Conservation (phyloP, 1,139 yeast species). For the Insectozyma bohioensis region DNA sequence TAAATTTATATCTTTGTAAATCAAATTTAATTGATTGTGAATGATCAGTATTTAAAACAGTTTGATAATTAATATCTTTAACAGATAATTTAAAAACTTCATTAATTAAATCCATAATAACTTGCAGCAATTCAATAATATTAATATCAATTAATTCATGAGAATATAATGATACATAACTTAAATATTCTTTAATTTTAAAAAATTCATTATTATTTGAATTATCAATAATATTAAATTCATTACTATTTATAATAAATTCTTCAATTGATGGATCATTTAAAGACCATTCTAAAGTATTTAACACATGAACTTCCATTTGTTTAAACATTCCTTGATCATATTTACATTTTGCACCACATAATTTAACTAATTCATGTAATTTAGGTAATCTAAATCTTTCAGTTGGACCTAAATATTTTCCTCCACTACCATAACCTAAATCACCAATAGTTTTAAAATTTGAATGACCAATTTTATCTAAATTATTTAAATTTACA, state of each 20-base stretch:
- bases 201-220: constrained; percentile 27
- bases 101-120: constrained; percentile 38
- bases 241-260: constrained; percentile 35
- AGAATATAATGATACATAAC: constrained; percentile 37
- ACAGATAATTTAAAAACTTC: constrained; percentile 18
- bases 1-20: constrained; percentile 23
- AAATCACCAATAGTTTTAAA: constrained; percentile 41
- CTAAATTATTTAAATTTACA: constrained; percentile 44
- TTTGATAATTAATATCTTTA: constrained; percentile 9
- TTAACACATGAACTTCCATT: constrained; percentile 53
- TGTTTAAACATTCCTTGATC: constrained; percentile 63
- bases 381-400: constrained; percentile 65
- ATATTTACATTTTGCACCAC: constrained; percentile 57
- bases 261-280: constrained; percentile 60
- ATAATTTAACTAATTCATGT: constrained; percentile 58
- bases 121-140: constrained; percentile 34
- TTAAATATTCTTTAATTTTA: constrained; percentile 37
- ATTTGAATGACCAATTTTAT: constrained; percentile 16
- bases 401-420: constrained; percentile 64
- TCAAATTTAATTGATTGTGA: constrained; percentile 18
- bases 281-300: constrained; percentile 62
- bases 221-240: constrained; percentile 26
- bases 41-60: constrained; percentile 7
- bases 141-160: constrained; percentile 36
- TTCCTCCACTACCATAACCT: constrained; percentile 55